Evolutionary conservation across 306 rosid species (phyloP).

Genomic region (Lotus japonicus): DNA sequence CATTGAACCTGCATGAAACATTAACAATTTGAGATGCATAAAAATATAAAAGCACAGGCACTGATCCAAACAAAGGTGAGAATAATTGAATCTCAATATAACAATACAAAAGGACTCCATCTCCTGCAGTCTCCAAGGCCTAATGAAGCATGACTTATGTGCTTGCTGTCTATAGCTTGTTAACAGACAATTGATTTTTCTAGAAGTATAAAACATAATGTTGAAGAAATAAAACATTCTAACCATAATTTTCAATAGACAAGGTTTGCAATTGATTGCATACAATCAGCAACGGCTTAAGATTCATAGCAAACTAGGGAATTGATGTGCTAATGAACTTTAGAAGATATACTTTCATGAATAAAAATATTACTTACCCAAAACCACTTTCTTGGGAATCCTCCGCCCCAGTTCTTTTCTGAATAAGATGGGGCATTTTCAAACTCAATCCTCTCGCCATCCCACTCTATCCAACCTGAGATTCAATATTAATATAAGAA

Average conservation of each 20-base stretch:
- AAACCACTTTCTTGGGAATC: constrained; percentile 96
- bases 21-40: constrained; percentile 8
- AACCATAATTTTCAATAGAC: constrained; percentile 1
- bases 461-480: constrained; percentile 99
- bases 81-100: neutral
- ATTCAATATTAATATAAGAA: constrained; percentile 38
- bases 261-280: neutral
- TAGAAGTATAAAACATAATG: neutral
- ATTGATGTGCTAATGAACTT: neutral
- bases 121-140: neutral
- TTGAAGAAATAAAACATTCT: neutral
- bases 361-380: constrained; percentile 58
- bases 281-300: neutral
- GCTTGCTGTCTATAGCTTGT: neutral
- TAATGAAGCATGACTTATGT: neutral
- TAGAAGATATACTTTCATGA: constrained; percentile 11
- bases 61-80: neutral
- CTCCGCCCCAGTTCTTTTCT: constrained; percentile 98
- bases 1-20: constrained; percentile 67
- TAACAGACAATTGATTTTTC: neutral
- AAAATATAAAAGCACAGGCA: neutral
- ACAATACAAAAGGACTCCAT: neutral
- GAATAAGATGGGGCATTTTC: constrained; percentile 89
- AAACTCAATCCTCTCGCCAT: constrained; percentile 82
- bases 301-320: constrained; percentile 7